Base-by-base conservation (phyloP, 768 basidiomycete genomes). In the Hemileccinum impolitum region DNA sequence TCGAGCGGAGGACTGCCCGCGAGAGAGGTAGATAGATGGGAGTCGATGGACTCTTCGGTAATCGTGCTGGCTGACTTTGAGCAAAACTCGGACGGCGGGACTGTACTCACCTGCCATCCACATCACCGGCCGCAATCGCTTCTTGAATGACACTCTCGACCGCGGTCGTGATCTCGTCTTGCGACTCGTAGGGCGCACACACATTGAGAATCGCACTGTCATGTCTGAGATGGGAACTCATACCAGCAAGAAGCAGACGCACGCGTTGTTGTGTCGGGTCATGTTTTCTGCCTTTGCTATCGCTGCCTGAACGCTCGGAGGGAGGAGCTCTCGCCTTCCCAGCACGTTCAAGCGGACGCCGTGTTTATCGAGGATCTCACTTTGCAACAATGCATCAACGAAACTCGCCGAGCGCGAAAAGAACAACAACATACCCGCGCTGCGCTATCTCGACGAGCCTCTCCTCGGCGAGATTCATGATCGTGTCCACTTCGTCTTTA, bases 131-230 rank as follows among this genome's bases (percentile, higher is more conserved):
- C 45, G 69, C 60, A n/a, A 75, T 51, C 17, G 68, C 67, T 6
- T 70, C 48, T 32, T 62, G 58, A 39, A 74, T 63, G 6, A 61
- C 65, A 6, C 47, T 51, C 48, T 67, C 47, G 12, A 97, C 79
- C 0, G 95, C 90, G 0, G 81, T 80, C 3, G 89, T 79, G 12
- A 98, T 94, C 67, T 99, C 96, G 61, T 99, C 90, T 25, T 87
- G 79, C 2, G 94, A 87, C 5, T 92, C 77, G 61, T 97, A 99
- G 0, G 95, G 86, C 76, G 94, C 91, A 70, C 90, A 92, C 5
- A 98, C 72, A 62, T 98, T 97, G 31, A 98, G 75, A 23, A 94
- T 85, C 1, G 89, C 84, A 28, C 94, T 97, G 47, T 15, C 10
- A 11, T 21, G 14, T 1, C n/a, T 19, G n/a, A 14, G 39, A 30